Base-by-base conservation (phyloP, 176 grass and related monocot genomes). In the Canna indica region DNA sequence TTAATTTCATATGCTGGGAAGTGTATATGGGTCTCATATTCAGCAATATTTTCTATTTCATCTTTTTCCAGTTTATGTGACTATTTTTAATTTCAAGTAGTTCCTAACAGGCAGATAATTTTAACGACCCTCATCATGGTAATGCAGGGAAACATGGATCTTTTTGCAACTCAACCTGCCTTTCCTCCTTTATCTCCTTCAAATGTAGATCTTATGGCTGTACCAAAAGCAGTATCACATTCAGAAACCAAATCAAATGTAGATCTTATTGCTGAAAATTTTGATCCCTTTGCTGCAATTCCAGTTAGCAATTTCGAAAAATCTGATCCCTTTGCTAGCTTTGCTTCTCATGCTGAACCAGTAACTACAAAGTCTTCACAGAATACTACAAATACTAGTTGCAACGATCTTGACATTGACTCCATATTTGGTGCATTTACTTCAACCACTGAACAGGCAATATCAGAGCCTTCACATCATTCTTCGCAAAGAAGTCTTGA, bases 201-300 rank as follows among this genome's bases (percentile, higher is more conserved):
- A 64, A 86, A 79, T 73, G 57, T 84, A 58, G 72, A 95, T 71
- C 77, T 90, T 79, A 29, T 83, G 54, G 67, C 73, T 11, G 39
- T 64, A 71, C 50, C 79, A n/a, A 47, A 71, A n/a, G 46, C 20
- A 33, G 10, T 29, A 41, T 44, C 72, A 68, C 20, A 80, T 76
- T 85, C 81, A 67, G 64, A 69, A 76, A 31, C 56, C 59, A 79
- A 87, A 48, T 60, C 52, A 68, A 59, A 68, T 7, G 26, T 75
- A 28, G 52, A 87, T 14, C 78, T 36, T 32, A 35, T 42, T 74
- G 64, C 82, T 54, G 79, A 87, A 75, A 74, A 75, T 60, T 90
- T 90, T 77, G 91, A 90, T 76, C 87, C 91, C 67, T 95, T 95
- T 75, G 87, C 84, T 59, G 77, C 83, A 46, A 85, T 90, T 79